phyloP scores from a whole-genome alignment of 192 early-diverging fungal genomes.

The Thamnidium elegans region DNA sequence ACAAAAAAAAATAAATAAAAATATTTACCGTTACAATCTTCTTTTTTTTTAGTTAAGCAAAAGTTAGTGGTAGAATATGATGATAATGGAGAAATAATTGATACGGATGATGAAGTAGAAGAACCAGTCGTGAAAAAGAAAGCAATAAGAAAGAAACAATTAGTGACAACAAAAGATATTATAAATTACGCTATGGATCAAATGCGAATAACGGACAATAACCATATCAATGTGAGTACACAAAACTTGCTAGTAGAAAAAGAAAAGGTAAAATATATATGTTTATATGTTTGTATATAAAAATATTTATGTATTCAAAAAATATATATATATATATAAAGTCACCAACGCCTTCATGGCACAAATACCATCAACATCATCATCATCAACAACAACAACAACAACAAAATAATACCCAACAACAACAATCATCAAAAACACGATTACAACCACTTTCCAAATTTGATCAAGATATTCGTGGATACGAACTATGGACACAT shows the following conservation, averaged over 20 bases:
- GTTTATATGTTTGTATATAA: background rate
- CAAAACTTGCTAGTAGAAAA: too few relatives aligned
- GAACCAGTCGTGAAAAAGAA: background rate
- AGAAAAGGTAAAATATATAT: background rate
- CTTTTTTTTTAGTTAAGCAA: conserved; percentile 22
- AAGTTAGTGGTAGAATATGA: conserved; percentile 35
- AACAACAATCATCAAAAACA: too few relatives aligned
- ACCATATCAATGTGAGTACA: too few relatives aligned
- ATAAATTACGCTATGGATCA: conserved; percentile 12
- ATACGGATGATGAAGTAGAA: conserved; percentile 27
- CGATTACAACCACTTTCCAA: conserved; percentile 19
- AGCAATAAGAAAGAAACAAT: background rate
- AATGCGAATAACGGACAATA: background rate
- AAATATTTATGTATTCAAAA: background rate
- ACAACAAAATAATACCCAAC: background rate
- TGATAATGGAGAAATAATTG: conserved; percentile 27
- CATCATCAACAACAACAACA: background rate
- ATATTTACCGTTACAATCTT: background rate
- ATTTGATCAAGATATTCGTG: conserved; percentile 21
- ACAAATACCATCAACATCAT: background rate
- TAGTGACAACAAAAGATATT: conserved; percentile 7
- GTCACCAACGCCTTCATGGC: too few relatives aligned
- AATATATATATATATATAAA: too few relatives aligned
- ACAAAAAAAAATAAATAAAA: background rate
- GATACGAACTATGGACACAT: conserved; percentile 32